phyloP scores from a whole-genome alignment of 495 filamentous ascomycete species.

The Aspergillus nanangensis region DNA sequence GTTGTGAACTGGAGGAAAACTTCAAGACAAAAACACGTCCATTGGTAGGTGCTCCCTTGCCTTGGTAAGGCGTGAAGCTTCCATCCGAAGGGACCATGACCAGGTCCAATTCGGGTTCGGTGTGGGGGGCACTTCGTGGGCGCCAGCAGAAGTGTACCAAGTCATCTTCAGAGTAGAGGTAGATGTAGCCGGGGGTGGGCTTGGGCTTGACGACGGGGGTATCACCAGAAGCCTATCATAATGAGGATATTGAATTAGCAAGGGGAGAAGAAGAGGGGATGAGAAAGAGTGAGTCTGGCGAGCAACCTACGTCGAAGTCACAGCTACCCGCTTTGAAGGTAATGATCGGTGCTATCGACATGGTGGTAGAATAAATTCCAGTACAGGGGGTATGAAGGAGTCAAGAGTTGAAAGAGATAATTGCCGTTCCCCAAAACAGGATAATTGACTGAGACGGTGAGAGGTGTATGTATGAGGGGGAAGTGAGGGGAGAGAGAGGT shows the following conservation, averaged over 20 bases:
- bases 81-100: slow-evolving; percentile 89
- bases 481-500: not conserved
- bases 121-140: slow-evolving; percentile 53
- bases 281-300: slow-evolving; percentile 3
- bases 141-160: slow-evolving; percentile 98
- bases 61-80: slow-evolving; percentile 74
- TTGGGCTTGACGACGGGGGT: slow-evolving; percentile 65
- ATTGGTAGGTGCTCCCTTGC: slow-evolving; percentile 63
- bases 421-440: too few relatives aligned
- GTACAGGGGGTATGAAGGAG: not conserved
- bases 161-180: slow-evolving; percentile 92
- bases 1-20: slow-evolving; percentile 87
- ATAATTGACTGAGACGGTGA: too few relatives aligned
- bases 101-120: slow-evolving; percentile 73
- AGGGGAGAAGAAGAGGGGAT: not conserved
- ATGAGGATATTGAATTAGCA: slow-evolving; percentile 10
- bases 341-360: slow-evolving; percentile 82
- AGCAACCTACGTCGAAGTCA: slow-evolving; percentile 69
- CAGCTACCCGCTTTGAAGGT: slow-evolving; percentile 97
- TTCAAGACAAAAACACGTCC: slow-evolving; percentile 92
- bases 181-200: slow-evolving; percentile 79
- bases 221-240: slow-evolving; percentile 47
- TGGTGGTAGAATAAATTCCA: slow-evolving; percentile 26
- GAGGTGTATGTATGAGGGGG: too few relatives aligned
- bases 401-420: not conserved